Conservation (phyloP, 257 asterid genomes). For the Paulownia fortunei region DNA sequence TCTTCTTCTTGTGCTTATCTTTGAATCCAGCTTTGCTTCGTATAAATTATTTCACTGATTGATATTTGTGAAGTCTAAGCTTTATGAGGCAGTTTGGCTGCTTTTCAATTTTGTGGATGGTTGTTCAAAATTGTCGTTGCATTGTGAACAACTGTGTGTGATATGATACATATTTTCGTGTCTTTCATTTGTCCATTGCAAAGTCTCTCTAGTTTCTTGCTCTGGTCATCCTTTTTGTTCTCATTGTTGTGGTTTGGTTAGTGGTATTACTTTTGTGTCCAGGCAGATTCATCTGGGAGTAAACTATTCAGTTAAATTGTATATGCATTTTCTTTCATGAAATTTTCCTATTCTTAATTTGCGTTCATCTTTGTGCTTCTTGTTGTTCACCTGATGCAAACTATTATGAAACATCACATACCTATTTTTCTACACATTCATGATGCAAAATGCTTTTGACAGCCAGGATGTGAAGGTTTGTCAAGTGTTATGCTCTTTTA, state of each 20-base stretch:
- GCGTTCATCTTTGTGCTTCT: not conserved
- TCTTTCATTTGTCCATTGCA: no score
- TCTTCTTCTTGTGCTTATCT: not conserved
- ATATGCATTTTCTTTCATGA: not conserved
- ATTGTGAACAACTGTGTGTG: not conserved
- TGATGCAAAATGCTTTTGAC: no score
- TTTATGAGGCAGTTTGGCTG: slow-evolving; percentile 1
- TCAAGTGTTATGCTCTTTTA: not conserved
- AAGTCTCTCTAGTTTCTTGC: no score
- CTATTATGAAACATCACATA: not conserved
- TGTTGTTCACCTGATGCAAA: no score
- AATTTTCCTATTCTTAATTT: not conserved
- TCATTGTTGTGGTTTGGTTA: no score
- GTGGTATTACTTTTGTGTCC: no score
- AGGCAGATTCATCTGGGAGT: no score
- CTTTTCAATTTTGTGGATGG: not conserved
- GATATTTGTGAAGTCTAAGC: no score
- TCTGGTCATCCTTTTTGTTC: no score
- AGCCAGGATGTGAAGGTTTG: not conserved
- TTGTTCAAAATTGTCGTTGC: not conserved
- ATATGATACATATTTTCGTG: no score
- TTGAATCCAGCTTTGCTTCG: not conserved
- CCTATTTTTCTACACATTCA: not conserved
- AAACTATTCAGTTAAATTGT: no score
- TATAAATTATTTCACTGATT: not conserved